Conservation (phyloP, 768 basidiomycete genomes). For the Boletus reticuloceps region DNA sequence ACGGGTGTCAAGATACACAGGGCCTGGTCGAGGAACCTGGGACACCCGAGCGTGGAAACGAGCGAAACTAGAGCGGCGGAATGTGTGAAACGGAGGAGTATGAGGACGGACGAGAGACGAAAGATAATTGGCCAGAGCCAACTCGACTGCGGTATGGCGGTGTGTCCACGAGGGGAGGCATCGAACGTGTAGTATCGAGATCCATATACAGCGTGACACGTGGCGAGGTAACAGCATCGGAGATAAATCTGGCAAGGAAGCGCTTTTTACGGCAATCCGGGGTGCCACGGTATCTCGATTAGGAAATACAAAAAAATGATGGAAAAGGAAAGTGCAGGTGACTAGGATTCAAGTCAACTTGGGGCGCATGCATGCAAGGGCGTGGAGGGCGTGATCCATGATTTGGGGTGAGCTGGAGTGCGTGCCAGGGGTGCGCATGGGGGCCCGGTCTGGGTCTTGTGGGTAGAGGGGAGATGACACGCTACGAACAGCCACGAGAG, state of each 20-base stretch:
- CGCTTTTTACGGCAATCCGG: slow-evolving; percentile 26
- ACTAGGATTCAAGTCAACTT: background rate
- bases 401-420: slow-evolving; percentile 23
- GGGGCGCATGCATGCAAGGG: slow-evolving; percentile 17
- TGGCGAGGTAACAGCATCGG: slow-evolving; percentile 20
- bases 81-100: background rate
- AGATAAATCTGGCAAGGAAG: slow-evolving; percentile 26
- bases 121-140: background rate
- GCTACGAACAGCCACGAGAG: slow-evolving; percentile 20
- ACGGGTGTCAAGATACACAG: slow-evolving; percentile 11
- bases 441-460: slow-evolving; percentile 22
- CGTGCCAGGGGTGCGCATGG: slow-evolving; percentile 14
- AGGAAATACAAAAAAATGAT: slow-evolving; percentile 16
- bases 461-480: slow-evolving; percentile 25
- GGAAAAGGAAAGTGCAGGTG: slow-evolving; percentile 4
- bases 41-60: slow-evolving; percentile 11
- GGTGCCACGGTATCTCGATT: slow-evolving; percentile 26
- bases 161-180: slow-evolving; percentile 12
- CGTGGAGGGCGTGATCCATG: slow-evolving; percentile 21
- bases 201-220: slow-evolving; percentile 22
- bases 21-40: slow-evolving; percentile 1
- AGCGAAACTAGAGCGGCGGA: background rate
- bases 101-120: background rate
- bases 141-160: slow-evolving; percentile 23
- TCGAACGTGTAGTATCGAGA: slow-evolving; percentile 19